Evolutionary conservation across 1,284 basidiomycete species (phyloP), one percentile per base, ranked within the genome.

Genomic region (Singerocomus inundabilis): DNA sequence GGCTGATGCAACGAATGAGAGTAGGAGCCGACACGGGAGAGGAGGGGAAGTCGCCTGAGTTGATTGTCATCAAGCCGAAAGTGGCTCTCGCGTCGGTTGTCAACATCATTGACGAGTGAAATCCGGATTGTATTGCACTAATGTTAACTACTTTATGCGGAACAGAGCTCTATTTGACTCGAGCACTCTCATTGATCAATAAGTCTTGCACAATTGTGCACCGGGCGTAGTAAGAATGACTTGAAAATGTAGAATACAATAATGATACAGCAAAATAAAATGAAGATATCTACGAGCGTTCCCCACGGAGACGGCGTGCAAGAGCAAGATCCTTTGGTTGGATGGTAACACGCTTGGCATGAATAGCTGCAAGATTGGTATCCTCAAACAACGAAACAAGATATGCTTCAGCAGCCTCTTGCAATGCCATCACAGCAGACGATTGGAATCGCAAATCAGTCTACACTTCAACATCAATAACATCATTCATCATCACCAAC

Each of bases 301-400:
- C 64, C 1, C 64, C 68, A 21, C 68, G 65, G n/a, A 68, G 5
- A 16, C 63, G 52, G 3, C 68, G 64, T 44, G 68, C 67, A 28
- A 67, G 64, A 26, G 68, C 66, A 58, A 88, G 78, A 69, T 88
- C 85, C 73, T 88, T 86, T 41, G 84, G 84, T 69, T 88, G 85
- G 65, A 82, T 81, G n/a, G 80, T 82, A 32, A 84, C 80, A 64
- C 80, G 82, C 76, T 87, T 88, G 25, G 84, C 84, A 68, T 88
- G 85, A 66, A 88, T 86, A 44, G 84, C 85, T 45, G 81, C 81
- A 59, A 87, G 74, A 67, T 87, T 86, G 62, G 83, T 81, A 55
- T 83, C 81, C 55, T 84, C 80, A 61, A 91, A 91, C 59, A 91
- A 73, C 25, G 84, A 87, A 64, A 91, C 88, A 57, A 89, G 84